These are phyloP conservation scores for Gossypium stocksii DNA, from an alignment of 345 rosid species.

Conservation along the genomic window DNA sequence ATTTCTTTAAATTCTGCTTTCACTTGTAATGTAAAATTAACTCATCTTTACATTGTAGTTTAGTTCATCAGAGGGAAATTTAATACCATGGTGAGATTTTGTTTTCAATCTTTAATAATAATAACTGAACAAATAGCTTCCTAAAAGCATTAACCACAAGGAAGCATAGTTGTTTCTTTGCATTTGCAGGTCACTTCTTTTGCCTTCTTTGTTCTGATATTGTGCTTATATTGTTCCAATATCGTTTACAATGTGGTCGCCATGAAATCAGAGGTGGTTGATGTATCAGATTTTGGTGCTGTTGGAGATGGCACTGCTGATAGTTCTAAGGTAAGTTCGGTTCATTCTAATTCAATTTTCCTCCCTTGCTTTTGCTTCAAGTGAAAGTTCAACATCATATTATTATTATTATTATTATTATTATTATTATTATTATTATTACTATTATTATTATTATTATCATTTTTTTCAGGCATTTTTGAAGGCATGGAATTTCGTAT, in stretches of 20 bases:
- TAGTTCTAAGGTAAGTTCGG: slow-evolving; percentile 17
- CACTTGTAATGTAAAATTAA: background rate
- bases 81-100: slow-evolving; percentile 2
- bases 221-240: background rate
- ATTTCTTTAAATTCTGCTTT: background rate
- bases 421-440: background rate
- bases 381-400: background rate
- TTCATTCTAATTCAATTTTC: background rate
- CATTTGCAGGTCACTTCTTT: background rate
- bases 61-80: background rate
- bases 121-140: background rate
- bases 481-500: slow-evolving; percentile 33
- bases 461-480: slow-evolving; percentile 30
- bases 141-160: background rate
- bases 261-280: slow-evolving; percentile 9
- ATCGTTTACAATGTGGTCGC: background rate
- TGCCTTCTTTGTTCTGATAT: background rate
- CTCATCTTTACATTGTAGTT: background rate
- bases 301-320: slow-evolving; percentile 27
- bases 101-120: background rate
- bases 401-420: too few species aligned
- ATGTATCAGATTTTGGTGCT: slow-evolving; percentile 29
- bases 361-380: background rate
- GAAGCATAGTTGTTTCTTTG: background rate
- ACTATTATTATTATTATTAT: too few species aligned